phyloP scores from a whole-genome alignment of 257 asterid species.

The Primulina eburnea region DNA sequence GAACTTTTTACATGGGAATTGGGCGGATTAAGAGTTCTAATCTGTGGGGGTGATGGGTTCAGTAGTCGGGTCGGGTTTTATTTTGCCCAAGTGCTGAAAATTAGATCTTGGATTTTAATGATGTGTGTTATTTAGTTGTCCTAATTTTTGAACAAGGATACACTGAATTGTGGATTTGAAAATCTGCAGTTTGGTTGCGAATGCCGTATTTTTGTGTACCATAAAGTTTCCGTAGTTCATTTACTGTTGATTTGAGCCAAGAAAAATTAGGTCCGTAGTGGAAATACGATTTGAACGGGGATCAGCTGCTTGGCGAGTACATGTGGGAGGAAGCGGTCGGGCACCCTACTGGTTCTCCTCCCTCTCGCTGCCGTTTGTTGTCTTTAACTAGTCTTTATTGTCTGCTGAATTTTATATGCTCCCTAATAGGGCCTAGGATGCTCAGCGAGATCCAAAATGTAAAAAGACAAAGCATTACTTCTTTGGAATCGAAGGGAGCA shows the following conservation, averaged over 20 bases:
- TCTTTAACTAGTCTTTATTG: neutral
- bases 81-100: neutral
- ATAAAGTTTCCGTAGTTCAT: neutral
- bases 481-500: neutral
- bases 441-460: neutral
- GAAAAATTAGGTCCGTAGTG: neutral
- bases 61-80: neutral
- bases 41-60: neutral
- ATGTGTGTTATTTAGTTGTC: neutral
- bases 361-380: neutral
- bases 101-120: neutral
- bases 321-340: neutral
- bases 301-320: neutral
- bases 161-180: neutral
- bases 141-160: no score
- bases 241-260: neutral
- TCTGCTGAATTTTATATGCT: neutral
- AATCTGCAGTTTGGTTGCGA: neutral
- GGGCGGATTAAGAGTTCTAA: neutral
- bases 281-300: neutral
- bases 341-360: neutral
- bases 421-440: neutral
- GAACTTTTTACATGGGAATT: neutral
- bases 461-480: neutral
- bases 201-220: neutral